Evolutionary conservation across 2,329 filamentous ascomycete species (phyloP).

Genomic region (Furcasterigmium furcatum): DNA sequence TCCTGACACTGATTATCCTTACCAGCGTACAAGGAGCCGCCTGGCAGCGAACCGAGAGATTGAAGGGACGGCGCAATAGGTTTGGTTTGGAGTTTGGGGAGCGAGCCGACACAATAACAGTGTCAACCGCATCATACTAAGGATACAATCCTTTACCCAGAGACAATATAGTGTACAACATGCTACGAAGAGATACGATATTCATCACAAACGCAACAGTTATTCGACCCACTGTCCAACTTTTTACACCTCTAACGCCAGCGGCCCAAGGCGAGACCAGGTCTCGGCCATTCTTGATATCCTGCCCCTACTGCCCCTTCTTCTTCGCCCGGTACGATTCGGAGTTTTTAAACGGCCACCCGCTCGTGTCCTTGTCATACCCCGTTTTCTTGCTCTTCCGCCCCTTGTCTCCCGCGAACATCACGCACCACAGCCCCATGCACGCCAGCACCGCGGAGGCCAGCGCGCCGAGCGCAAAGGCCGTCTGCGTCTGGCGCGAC

Average conservation of each 20-base stretch:
- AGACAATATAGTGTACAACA: neutral
- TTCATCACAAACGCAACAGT: no score
- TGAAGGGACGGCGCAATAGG: neutral
- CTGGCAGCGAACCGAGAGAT: no score
- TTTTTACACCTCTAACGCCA: no score
- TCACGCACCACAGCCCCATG: slow-evolving; percentile 39
- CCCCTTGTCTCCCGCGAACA: slow-evolving; percentile 33
- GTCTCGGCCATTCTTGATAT: neutral
- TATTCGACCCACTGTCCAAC: no score
- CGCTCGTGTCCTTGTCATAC: slow-evolving; percentile 35
- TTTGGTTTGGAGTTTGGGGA: no score
- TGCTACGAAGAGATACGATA: neutral
- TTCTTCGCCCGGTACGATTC: slow-evolving; percentile 34
- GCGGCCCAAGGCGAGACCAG: no score
- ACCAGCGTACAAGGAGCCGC: no score
- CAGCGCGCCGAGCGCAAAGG: slow-evolving; percentile 57
- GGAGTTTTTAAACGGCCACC: slow-evolving; percentile 33
- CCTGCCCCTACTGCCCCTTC: slow-evolving; percentile 23
- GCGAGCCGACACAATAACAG: neutral
- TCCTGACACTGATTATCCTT: neutral
- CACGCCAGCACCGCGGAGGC: slow-evolving; percentile 55
- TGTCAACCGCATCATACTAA: neutral
- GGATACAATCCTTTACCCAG: neutral
- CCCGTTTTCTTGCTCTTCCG: slow-evolving; percentile 30
- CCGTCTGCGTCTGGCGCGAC: slow-evolving; percentile 41